Conservation (phyloP, 495 filamentous ascomycete species). For the Penicillium salamii region DNA sequence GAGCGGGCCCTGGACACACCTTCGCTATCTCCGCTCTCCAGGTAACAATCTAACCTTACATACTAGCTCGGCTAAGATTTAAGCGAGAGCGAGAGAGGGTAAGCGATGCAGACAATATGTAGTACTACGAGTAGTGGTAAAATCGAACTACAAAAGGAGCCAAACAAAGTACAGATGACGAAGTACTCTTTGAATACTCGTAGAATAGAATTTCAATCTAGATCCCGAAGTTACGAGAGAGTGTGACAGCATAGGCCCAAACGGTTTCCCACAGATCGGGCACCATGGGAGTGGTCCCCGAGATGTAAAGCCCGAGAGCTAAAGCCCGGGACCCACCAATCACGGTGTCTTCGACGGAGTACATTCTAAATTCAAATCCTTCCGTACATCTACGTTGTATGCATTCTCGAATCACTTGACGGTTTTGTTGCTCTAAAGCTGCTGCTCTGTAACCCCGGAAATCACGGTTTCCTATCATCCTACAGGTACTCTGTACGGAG, state of each 20-base stretch:
- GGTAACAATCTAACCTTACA: not conserved
- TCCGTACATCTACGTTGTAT: not conserved
- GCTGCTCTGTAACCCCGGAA: not conserved
- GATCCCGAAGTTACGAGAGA: not conserved
- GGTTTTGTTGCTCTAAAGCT: not conserved
- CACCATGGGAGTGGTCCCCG: constrained; percentile 28
- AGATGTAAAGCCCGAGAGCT: constrained; percentile 23
- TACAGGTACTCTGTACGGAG: no score
- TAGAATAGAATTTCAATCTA: not conserved
- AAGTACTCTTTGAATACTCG: no score
- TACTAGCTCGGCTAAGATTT: not conserved
- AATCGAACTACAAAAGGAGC: no score
- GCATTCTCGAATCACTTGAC: not conserved
- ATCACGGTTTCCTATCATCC: not conserved
- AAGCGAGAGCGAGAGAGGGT: not conserved
- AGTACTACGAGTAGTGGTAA: no score
- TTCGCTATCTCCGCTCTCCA: not conserved
- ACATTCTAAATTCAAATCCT: not conserved
- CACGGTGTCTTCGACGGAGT: not conserved
- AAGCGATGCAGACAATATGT: no score
- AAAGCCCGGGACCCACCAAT: constrained; percentile 12
- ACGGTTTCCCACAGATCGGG: constrained; percentile 29
- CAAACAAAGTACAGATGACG: no score
- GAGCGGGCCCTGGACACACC: not conserved
- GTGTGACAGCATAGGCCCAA: constrained; percentile 9